These are phyloP conservation scores for Pseudogymnoascus sp. DNA, from an alignment of 2,329 filamentous ascomycete species.

Conservation along the genomic window DNA sequence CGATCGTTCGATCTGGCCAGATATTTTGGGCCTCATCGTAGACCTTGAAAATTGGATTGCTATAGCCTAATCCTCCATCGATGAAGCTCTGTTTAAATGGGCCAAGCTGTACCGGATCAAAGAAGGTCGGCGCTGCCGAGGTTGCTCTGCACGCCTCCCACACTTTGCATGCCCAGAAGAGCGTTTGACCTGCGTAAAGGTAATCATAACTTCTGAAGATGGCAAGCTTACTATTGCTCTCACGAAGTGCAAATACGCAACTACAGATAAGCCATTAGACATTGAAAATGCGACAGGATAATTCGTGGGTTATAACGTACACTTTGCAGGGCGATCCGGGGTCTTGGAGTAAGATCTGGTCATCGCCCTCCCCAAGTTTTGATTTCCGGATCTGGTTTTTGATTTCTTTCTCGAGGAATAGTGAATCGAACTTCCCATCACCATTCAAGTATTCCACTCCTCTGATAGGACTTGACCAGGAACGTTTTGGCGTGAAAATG, in stretches of 20 bases:
- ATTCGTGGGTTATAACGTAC: background rate
- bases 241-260: constrained; percentile 13
- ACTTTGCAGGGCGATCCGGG: background rate
- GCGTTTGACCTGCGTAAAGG: background rate
- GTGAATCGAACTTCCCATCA: background rate
- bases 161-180: constrained; percentile 17
- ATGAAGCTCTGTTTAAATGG: background rate
- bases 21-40: constrained; percentile 28
- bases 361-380: background rate
- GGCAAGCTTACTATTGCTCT: background rate
- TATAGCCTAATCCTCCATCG: constrained; percentile 12
- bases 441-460: background rate
- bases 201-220: constrained; percentile 13
- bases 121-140: constrained; percentile 28
- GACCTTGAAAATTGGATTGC: constrained; percentile 23
- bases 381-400: background rate
- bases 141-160: constrained; percentile 27
- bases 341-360: background rate
- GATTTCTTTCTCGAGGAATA: background rate
- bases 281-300: background rate
- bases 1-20: constrained; percentile 26
- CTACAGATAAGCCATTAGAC: background rate
- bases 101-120: constrained; percentile 19
- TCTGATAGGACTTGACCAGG: background rate
- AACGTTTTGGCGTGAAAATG: constrained; percentile 10